Base-by-base conservation (phyloP, 352 stramenopile species). In the Phytophthora constricta region DNA sequence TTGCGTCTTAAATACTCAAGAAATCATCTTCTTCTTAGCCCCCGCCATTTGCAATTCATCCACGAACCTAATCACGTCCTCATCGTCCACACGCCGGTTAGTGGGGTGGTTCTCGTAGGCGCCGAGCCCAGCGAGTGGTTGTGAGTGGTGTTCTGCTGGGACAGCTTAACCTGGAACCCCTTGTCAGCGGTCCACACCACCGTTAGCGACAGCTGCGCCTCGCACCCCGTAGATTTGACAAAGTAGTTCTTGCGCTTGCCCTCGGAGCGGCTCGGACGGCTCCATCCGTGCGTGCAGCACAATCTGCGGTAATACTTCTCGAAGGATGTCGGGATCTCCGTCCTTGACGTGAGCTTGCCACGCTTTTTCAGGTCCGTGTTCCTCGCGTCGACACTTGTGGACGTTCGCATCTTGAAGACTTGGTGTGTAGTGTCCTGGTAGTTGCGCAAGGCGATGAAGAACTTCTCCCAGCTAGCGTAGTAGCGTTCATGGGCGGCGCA, bases 201-300 rank as follows among this genome's bases (percentile, higher is more conserved):
- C 17, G 26, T n/a, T 1, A 55, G 4, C 8, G 51, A 16, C 42
- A 46, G 5, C 16, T 41, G 16, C 58, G n/a, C 27, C 19, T 46
- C 27, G 22, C n/a, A 62, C 26, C 25, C 23, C 3, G 42, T 62
- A 1, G 54, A 52, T 13, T 62, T 62, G 11, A 62, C 27, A 19
- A 62, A 62, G 13, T 37, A 52, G 41, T 62, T 62, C 11, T 53
- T 13, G 2, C 48, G 1, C 47, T 54, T 54, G 25, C 26, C 42
- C 11, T 8, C 53, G 9, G 42, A n/a, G 4, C 43, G 26, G 20
- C 42, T 54, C 3, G 42, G 13, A 3, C 55, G 26, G 7, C n/a
- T 48, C 55, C 55, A 62, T 17, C 43, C 25, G n/a, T 62, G 43
- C 20, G 28, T 54, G 25, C 28, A 62, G n/a, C 27, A 33, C 3